phyloP scores from a whole-genome alignment of 2,329 filamentous ascomycete species.

The Penicillium sp. region DNA sequence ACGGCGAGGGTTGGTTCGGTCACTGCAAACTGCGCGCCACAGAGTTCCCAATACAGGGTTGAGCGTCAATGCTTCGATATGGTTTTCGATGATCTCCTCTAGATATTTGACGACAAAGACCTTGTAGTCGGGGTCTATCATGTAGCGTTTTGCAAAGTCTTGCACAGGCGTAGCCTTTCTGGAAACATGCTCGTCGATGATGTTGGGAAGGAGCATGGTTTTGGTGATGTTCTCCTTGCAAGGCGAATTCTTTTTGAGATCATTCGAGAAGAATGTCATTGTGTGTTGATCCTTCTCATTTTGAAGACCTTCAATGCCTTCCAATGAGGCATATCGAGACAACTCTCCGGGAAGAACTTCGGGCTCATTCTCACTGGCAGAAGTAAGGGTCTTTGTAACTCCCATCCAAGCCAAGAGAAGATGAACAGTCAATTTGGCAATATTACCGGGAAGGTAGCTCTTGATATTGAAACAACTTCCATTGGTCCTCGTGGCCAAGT shows the following conservation, averaged over 20 bases:
- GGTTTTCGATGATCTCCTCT: slow-evolving; percentile 45
- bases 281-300: not conserved
- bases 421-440: slow-evolving; percentile 47
- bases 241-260: not conserved
- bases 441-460: slow-evolving; percentile 23
- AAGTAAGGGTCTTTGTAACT: slow-evolving; percentile 20
- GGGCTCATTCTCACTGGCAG: not conserved
- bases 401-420: slow-evolving; percentile 51
- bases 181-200: slow-evolving; percentile 36
- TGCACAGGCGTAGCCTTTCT: slow-evolving; percentile 29
- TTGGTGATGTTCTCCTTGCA: not conserved
- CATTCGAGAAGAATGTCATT: not conserved
- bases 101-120: slow-evolving; percentile 43
- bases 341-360: not conserved
- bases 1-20: slow-evolving; percentile 45
- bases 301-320: not conserved
- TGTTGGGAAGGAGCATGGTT: slow-evolving; percentile 12
- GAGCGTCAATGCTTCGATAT: slow-evolving; percentile 48
- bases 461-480: slow-evolving; percentile 44
- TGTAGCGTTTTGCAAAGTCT: slow-evolving; percentile 42
- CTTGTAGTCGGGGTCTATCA: slow-evolving; percentile 41
- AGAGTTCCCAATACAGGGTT: slow-evolving; percentile 55
- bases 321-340: not conserved
- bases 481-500: slow-evolving; percentile 45
- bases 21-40: slow-evolving; percentile 53